Evolutionary conservation across 768 basidiomycete species (phyloP).

Genomic region (Tylopilus sp.): DNA sequence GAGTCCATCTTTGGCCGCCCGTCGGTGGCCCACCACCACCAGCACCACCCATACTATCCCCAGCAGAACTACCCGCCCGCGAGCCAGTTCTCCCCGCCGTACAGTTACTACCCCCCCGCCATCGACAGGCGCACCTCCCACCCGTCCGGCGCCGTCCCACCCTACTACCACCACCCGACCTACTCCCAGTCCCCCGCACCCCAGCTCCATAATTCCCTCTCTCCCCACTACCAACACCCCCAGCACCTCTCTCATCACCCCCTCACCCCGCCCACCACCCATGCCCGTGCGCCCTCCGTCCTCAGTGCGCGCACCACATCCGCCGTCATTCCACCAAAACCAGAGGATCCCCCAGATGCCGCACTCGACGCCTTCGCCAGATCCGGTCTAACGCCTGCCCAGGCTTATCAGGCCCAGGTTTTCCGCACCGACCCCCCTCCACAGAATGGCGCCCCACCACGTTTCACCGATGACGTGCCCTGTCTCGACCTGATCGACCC

Average conservation of each 20-base stretch:
- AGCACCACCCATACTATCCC: conserved; percentile 16
- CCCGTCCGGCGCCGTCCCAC: conserved; percentile 36
- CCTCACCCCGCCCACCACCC: conserved; percentile 39
- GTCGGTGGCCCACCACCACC: conserved; percentile 51
- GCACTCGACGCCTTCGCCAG: conserved; percentile 42
- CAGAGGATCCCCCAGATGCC: conserved; percentile 49
- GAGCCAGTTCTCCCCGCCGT: conserved; percentile 35
- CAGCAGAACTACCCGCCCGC: conserved; percentile 23
- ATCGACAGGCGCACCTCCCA: conserved; percentile 50
- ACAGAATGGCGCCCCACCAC: conserved; percentile 29
- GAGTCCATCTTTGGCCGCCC: conserved; percentile 86
- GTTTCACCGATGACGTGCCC: conserved; percentile 32
- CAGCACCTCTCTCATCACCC: conserved; percentile 24
- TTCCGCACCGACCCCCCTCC: conserved; percentile 45
- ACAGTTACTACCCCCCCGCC: conserved; percentile 38
- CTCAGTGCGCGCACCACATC: conserved; percentile 40
- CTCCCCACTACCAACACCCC: conserved; percentile 15
- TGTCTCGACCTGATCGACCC: conserved; percentile 46
- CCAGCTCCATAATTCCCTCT: conserved; percentile 16
- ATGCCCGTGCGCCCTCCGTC: conserved; percentile 50
- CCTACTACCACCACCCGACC: conserved; percentile 19
- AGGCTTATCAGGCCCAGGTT: conserved; percentile 79
- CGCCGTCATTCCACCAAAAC: conserved; percentile 44
- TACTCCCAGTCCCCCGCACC: conserved; percentile 38
- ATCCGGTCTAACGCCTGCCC: conserved; percentile 67